Evolutionary conservation across 164 flowering plant genomes (phyloP).

Genomic region (Tetracentron sinense): DNA sequence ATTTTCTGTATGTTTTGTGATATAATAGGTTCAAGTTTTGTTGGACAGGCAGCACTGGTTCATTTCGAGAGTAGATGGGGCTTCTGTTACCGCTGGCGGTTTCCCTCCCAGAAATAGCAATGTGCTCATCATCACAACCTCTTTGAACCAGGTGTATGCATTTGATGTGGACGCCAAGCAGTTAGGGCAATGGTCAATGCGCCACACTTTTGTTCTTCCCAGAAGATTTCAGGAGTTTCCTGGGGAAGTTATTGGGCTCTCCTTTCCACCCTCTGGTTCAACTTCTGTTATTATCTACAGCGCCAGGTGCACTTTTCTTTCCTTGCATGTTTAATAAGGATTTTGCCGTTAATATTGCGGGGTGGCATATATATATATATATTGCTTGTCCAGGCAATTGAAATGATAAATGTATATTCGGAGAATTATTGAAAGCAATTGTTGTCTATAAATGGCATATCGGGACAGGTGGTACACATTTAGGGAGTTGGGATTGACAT

Average conservation of each 20-base stretch:
- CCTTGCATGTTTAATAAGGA: neutral
- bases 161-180: conserved; percentile 89
- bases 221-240: conserved; percentile 84
- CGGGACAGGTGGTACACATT: neutral
- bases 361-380: no score
- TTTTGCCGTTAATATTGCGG: neutral
- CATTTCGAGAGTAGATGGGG: conserved; percentile 81
- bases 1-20: neutral
- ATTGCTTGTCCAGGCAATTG: no score
- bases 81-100: conserved; percentile 94
- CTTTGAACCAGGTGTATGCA: conserved; percentile 80
- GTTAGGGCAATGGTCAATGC: conserved; percentile 81
- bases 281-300: conserved; percentile 73
- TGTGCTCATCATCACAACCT: conserved; percentile 70
- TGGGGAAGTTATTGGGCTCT: conserved; percentile 89
- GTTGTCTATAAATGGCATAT: neutral
- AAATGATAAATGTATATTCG: no score
- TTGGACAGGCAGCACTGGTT: conserved; percentile 95
- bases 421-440: no score
- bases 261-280: conserved; percentile 63
- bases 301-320: conserved; percentile 55
- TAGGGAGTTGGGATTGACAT: neutral
- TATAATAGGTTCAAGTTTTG: conserved; percentile 4
- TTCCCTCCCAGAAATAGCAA: conserved; percentile 73
- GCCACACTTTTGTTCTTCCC: conserved; percentile 58